A percentile compares a stretch with the other conserved stretches of the same genome.
Evolutionary conservation across 1,284 basidiomycete genomes (phyloP).

Genomic region (Irpex rosettiformis): DNA sequence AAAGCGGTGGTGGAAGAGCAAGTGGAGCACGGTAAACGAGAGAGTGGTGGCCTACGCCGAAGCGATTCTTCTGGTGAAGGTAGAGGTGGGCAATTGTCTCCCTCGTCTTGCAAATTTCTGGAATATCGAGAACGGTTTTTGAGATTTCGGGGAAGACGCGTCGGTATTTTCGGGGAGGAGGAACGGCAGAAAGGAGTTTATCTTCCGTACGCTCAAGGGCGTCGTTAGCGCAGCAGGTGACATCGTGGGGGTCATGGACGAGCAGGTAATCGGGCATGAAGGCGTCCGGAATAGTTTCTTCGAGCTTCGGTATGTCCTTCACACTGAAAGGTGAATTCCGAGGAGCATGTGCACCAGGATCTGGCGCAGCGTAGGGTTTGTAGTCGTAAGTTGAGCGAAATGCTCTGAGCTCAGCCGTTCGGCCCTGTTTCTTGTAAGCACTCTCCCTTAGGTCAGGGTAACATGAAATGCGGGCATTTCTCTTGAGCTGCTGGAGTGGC

Average conservation of each 20-base stretch:
- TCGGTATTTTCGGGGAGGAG: background rate
- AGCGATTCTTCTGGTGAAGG: slow-evolving; percentile 21
- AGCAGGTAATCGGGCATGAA: slow-evolving; percentile 29
- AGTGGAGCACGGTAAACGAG: slow-evolving; percentile 28
- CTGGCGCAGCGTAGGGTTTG: background rate
- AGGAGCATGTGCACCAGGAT: background rate
- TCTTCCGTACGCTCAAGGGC: background rate
- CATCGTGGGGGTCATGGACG: slow-evolving; percentile 24
- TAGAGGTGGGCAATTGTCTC: slow-evolving; percentile 20
- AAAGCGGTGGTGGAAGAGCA: slow-evolving; percentile 25
- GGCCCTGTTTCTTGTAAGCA: background rate
- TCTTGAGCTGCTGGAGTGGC: background rate
- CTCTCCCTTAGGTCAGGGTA: background rate
- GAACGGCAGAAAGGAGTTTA: background rate
- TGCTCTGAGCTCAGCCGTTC: background rate
- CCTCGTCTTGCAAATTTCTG: background rate
- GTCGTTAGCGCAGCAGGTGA: background rate
- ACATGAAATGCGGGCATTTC: too few relatives aligned
- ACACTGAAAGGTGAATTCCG: slow-evolving; percentile 7
- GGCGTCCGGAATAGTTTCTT: slow-evolving; percentile 24
- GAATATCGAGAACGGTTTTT: background rate
- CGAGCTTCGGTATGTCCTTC: slow-evolving; percentile 19
- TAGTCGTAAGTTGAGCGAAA: background rate
- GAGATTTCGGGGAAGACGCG: background rate
- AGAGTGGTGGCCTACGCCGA: slow-evolving; percentile 32